Evolutionary conservation across 2,329 filamentous ascomycete species (phyloP).

Genomic region (Xylaria polymorpha): DNA sequence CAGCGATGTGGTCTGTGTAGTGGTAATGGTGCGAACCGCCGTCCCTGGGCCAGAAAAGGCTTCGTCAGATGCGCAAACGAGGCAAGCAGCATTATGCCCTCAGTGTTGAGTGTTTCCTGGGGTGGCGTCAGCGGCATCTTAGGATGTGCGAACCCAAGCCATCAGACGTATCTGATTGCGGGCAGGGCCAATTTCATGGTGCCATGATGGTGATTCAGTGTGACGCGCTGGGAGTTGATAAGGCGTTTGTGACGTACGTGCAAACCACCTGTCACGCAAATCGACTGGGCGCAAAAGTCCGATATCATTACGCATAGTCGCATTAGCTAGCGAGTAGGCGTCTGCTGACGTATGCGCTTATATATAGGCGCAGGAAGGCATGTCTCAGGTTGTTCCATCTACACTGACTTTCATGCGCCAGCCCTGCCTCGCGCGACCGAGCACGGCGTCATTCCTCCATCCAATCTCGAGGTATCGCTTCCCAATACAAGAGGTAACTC

Average conservation of each 20-base stretch:
- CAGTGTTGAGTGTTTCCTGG: not conserved
- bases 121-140: not conserved
- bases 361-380: slow-evolving; percentile 7
- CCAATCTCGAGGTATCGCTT: not conserved
- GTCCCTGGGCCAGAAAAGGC: not conserved
- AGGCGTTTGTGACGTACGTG: not conserved
- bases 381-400: slow-evolving; percentile 1
- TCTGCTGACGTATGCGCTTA: not conserved
- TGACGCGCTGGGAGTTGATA: slow-evolving; percentile 14
- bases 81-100: not conserved
- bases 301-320: slow-evolving; percentile 17
- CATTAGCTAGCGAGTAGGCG: slow-evolving; percentile 13
- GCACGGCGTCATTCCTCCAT: not conserved
- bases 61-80: not conserved
- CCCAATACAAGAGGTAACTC: not conserved
- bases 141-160: not conserved
- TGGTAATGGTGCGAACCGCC: not conserved
- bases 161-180: not conserved
- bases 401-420: not conserved
- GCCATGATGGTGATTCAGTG: slow-evolving; percentile 6
- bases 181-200: not conserved
- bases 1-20: slow-evolving; percentile 48
- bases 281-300: not conserved
- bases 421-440: slow-evolving; percentile 4
- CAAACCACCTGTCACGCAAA: not conserved